These are phyloP conservation scores for Leccinum uliginosum DNA, from an alignment of 768 basidiomycete species.

Conservation along the genomic window DNA sequence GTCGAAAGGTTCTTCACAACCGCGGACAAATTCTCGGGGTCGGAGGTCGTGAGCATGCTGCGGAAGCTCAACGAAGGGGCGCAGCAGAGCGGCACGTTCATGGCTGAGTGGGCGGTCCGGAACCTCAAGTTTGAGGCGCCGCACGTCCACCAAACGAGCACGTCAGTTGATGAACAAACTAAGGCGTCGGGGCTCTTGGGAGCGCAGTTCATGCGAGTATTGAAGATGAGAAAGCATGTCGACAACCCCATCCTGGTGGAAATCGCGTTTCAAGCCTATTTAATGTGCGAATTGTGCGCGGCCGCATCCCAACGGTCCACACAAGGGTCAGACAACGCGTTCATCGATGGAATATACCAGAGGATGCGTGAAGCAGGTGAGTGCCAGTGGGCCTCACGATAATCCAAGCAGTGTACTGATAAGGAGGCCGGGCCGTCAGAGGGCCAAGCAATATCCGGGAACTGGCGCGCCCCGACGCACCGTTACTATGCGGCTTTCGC, in stretches of 20 bases:
- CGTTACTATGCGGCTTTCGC: conserved; percentile 9
- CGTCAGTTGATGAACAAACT: conserved; percentile 5
- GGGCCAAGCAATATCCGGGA: conserved; percentile 38
- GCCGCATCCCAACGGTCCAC: conserved; percentile 17
- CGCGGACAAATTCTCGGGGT: conserved; percentile 38
- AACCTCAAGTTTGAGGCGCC: conserved; percentile 24
- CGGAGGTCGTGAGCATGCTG: conserved; percentile 41
- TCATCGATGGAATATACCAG: conserved; percentile 27
- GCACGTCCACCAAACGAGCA: conserved; percentile 3
- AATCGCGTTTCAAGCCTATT: conserved; percentile 28
- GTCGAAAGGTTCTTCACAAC: conserved; percentile 41
- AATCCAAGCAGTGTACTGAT: background rate
- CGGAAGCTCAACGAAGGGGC: conserved; percentile 44
- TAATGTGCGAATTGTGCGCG: conserved; percentile 16
- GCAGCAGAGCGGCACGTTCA: conserved; percentile 39
- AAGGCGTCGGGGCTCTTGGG: conserved; percentile 11
- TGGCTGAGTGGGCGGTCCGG: conserved; percentile 42
- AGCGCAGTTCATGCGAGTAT: conserved; percentile 10
- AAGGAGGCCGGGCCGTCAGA: conserved; percentile 21
- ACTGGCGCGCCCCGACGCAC: conserved; percentile 41
- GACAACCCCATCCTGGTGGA: conserved; percentile 30
- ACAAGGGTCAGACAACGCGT: conserved; percentile 12
- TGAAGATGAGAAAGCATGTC: conserved; percentile 17
- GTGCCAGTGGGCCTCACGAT: conserved; percentile 4
- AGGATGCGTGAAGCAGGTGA: conserved; percentile 32